phyloP scores from a whole-genome alignment of 2,329 filamentous ascomycete genomes.

The Aspergillus luchuensis region DNA sequence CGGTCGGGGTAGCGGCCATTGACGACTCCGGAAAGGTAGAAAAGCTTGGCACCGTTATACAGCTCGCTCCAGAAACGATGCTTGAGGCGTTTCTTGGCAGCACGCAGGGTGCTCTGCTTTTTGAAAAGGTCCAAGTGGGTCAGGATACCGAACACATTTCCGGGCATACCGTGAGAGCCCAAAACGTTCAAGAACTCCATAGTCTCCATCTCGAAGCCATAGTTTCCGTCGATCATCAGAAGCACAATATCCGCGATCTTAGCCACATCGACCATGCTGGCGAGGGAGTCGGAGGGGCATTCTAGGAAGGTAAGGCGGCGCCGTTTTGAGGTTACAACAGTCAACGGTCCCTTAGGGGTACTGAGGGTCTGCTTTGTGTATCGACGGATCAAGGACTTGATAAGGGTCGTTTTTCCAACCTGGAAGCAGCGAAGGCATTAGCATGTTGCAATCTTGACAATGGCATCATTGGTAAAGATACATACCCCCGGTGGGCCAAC shows the following conservation, averaged over 20 bases:
- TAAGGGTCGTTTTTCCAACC: slow-evolving; percentile 86
- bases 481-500: slow-evolving; percentile 88
- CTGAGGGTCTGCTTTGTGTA: slow-evolving; percentile 96
- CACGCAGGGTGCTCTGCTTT: slow-evolving; percentile 87
- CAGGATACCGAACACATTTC: slow-evolving; percentile 95
- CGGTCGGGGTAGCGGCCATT: slow-evolving; percentile 96
- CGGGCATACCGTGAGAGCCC: slow-evolving; percentile 93
- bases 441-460: neutral
- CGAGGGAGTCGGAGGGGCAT: slow-evolving; percentile 89
- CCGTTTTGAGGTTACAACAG: slow-evolving; percentile 94
- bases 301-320: slow-evolving; percentile 93
- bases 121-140: slow-evolving; percentile 95
- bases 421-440: slow-evolving; percentile 20
- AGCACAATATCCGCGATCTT: slow-evolving; percentile 98
- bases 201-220: slow-evolving; percentile 99
- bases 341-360: slow-evolving; percentile 87
- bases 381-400: slow-evolving; percentile 90
- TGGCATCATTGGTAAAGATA: slow-evolving; percentile 11
- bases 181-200: slow-evolving; percentile 98
- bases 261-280: slow-evolving; percentile 93
- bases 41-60: slow-evolving; percentile 94
- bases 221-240: slow-evolving; percentile 98
- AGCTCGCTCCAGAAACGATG: slow-evolving; percentile 95
- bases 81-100: slow-evolving; percentile 95
- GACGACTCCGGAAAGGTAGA: slow-evolving; percentile 93